A percentile compares a stretch with the other conserved stretches of the same genome.
Conservation (phyloP, 1,284 basidiomycete genomes). For the Coriolopsis trogii region DNA sequence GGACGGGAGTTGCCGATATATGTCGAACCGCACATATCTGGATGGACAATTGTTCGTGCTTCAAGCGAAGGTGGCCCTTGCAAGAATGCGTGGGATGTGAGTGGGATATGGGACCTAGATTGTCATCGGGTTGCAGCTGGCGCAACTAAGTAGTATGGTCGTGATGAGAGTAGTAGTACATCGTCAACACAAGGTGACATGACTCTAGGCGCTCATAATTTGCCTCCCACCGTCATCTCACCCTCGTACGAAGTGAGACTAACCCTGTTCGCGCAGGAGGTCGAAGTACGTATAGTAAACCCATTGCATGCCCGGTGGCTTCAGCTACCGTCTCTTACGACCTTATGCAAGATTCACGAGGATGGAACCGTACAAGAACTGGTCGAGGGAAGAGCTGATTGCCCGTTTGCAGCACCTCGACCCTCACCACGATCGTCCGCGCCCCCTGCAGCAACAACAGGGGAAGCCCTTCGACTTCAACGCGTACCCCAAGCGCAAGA, state of each 20-base stretch:
- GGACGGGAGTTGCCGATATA: conserved; percentile 20
- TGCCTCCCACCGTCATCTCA: not conserved
- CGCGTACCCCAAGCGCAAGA: conserved; percentile 79
- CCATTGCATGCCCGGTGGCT: conserved; percentile 25
- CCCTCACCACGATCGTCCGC: conserved; percentile 17
- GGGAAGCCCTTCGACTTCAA: conserved; percentile 61
- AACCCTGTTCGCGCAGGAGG: not conserved
- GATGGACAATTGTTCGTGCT: no score
- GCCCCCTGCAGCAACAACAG: conserved; percentile 10
- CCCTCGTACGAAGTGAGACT: not conserved
- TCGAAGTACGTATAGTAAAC: conserved; percentile 10
- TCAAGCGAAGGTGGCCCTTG: no score
- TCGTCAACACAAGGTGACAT: no score
- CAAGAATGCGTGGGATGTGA: no score
- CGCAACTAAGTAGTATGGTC: no score
- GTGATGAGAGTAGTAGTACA: no score
- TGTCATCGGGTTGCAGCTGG: no score
- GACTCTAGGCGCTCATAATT: no score
- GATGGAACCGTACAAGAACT: conserved; percentile 48
- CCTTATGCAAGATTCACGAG: conserved; percentile 26
- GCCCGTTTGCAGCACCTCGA: conserved; percentile 61
- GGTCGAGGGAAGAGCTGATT: conserved; percentile 72
- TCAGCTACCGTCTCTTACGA: conserved; percentile 28
- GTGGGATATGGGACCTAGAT: no score
- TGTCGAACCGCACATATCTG: no score